A percentile compares a stretch with the other conserved stretches of the same genome.
Conservation (phyloP, 352 stramenopile genomes). For the Pelagophyceae sp. region DNA sequence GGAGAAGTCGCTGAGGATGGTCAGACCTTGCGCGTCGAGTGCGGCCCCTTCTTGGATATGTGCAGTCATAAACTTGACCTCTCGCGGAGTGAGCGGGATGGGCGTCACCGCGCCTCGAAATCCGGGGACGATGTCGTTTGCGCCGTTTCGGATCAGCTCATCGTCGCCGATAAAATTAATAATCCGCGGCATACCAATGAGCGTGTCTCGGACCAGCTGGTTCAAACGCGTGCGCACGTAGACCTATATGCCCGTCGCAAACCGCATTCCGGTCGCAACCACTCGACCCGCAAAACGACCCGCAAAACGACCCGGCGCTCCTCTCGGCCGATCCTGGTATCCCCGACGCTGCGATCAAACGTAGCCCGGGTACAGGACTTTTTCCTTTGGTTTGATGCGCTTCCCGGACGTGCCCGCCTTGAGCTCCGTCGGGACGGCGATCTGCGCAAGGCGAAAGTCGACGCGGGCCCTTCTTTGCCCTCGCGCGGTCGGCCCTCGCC, state of each 20-base stretch:
- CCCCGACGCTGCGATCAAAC: too few relatives aligned
- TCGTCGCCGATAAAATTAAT: conserved; percentile 16
- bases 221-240: not conserved
- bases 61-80: not conserved
- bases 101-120: not conserved
- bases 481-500: too few relatives aligned
- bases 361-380: conserved; percentile 14
- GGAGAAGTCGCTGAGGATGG: not conserved
- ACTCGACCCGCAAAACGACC: too few relatives aligned
- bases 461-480: not conserved
- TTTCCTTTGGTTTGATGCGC: not conserved
- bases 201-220: not conserved
- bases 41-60: not conserved
- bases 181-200: not conserved
- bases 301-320: too few relatives aligned
- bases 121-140: not conserved
- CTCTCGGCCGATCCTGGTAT: too few relatives aligned
- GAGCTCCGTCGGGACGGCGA: not conserved
- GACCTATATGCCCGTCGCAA: too few relatives aligned
- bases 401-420: not conserved
- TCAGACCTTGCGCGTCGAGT: not conserved
- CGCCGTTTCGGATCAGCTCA: not conserved
- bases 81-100: not conserved
- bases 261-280: too few relatives aligned
- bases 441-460: not conserved